Evolutionary conservation across 2,329 filamentous ascomycete genomes (phyloP).

Genomic region (Trichoderma breve): DNA sequence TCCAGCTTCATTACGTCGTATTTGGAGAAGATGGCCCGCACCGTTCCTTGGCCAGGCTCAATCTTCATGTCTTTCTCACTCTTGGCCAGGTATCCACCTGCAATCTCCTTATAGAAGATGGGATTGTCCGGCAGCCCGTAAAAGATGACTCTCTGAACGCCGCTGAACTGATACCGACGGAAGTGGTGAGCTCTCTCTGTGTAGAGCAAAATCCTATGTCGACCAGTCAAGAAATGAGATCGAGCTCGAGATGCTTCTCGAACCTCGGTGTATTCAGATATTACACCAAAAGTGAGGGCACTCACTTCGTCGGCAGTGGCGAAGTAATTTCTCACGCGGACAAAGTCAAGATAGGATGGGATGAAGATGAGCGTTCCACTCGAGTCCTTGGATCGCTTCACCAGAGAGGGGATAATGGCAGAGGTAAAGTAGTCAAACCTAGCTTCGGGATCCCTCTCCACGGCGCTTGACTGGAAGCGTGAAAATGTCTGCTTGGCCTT

Average conservation of each 20-base stretch:
- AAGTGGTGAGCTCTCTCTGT: constrained; percentile 97
- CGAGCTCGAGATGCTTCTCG: constrained; percentile 79
- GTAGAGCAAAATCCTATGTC: constrained; percentile 82
- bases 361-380: constrained; percentile 82
- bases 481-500: constrained; percentile 85
- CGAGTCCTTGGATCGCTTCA: constrained; percentile 62
- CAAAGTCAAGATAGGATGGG: constrained; percentile 91
- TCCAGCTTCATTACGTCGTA: constrained; percentile 90
- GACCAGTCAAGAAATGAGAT: constrained; percentile 80
- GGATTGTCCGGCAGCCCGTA: constrained; percentile 91
- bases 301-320: constrained; percentile 62
- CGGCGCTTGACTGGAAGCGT: constrained; percentile 70
- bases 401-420: constrained; percentile 72
- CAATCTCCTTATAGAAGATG: constrained; percentile 73
- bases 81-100: constrained; percentile 62
- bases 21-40: constrained; percentile 72
- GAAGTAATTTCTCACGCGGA: constrained; percentile 89
- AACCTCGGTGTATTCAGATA: constrained; percentile 83
- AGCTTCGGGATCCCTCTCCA: constrained; percentile 76
- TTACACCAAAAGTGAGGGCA: constrained; percentile 63
- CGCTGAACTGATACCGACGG: constrained; percentile 77
- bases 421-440: constrained; percentile 89
- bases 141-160: constrained; percentile 81
- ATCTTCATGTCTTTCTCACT: constrained; percentile 56
- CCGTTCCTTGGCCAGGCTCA: constrained; percentile 58